Percentiles rank a stretch among this genome's conserved stretches.
phyloP scores from a whole-genome alignment of 78 protist species.

The Dictyostelium capitatum region DNA sequence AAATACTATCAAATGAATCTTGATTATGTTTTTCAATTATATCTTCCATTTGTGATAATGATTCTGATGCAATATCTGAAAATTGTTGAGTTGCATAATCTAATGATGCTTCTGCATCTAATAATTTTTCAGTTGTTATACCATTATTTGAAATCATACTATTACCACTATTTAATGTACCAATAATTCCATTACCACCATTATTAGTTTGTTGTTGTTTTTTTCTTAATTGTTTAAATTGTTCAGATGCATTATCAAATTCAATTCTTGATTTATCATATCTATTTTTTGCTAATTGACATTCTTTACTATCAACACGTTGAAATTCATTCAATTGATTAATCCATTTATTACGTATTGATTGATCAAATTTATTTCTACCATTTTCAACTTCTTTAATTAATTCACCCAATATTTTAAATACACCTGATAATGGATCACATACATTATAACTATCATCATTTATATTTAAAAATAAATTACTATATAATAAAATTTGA shows the following conservation, averaged over 20 bases:
- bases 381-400: conserved; percentile 19
- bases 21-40: conserved; percentile 34
- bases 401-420: conserved; percentile 39
- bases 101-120: conserved; percentile 30
- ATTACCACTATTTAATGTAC: neutral
- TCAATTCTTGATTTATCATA: conserved; percentile 60
- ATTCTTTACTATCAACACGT: conserved; percentile 41
- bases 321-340: conserved; percentile 30
- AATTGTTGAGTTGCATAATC: conserved; percentile 48
- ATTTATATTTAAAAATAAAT: conserved; percentile 12
- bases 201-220: neutral
- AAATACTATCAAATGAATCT: conserved; percentile 24
- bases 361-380: conserved; percentile 41
- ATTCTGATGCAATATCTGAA: conserved; percentile 58
- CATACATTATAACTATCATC: neutral
- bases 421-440: neutral
- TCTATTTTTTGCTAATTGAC: conserved; percentile 27
- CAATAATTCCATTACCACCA: neutral
- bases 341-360: conserved; percentile 2
- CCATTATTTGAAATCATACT: neutral
- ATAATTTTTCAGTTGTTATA: neutral
- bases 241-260: conserved; percentile 66
- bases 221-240: conserved; percentile 52
- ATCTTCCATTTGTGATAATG: conserved; percentile 48
- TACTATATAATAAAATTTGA: conserved; percentile 2